Conservation (phyloP, 306 rosid genomes). For the Castanea mollissima region DNA sequence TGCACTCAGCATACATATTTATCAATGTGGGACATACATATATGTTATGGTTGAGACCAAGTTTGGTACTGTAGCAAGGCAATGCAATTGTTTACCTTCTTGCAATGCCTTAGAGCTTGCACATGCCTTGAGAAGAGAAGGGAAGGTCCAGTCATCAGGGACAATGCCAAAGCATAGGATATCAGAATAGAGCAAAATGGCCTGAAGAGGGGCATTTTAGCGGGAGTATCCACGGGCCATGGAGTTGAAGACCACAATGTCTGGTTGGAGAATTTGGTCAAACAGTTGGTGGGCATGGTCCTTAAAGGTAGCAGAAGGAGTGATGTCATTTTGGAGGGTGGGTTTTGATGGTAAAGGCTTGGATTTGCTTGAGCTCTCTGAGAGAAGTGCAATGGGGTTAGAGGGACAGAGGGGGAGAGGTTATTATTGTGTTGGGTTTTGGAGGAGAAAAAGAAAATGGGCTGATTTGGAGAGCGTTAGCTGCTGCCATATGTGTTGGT, state of each 20-base stretch:
- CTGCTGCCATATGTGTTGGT: too few relatives aligned
- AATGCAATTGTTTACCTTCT: constrained; percentile 74
- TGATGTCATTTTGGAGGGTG: constrained; percentile 13
- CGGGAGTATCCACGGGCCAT: constrained; percentile 73
- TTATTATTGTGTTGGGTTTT: too few relatives aligned
- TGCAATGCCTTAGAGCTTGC: constrained; percentile 56
- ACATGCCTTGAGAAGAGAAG: constrained; percentile 75
- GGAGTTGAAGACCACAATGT: constrained; percentile 56
- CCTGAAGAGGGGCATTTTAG: constrained; percentile 47
- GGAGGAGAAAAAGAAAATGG: too few relatives aligned
- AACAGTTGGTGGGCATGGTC: constrained; percentile 62
- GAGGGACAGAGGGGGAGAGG: too few relatives aligned
- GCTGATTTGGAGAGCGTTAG: too few relatives aligned
- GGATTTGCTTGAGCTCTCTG: too few relatives aligned
- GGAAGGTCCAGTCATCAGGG: constrained; percentile 76
- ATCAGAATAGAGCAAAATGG: constrained; percentile 40
- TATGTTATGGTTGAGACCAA: constrained; percentile 39
- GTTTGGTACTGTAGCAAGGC: constrained; percentile 59
- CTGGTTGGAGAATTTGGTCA: constrained; percentile 62
- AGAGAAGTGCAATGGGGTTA: too few relatives aligned
- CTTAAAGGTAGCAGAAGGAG: constrained; percentile 43
- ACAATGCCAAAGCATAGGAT: constrained; percentile 33
- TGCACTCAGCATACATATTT: constrained; percentile 59
- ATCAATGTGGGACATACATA: constrained; percentile 70
- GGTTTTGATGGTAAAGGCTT: too few relatives aligned